A percentile compares a stretch with the other conserved stretches of the same genome.
phyloP scores from a whole-genome alignment of 2,329 filamentous ascomycete species.

The Fusarium concolor region DNA sequence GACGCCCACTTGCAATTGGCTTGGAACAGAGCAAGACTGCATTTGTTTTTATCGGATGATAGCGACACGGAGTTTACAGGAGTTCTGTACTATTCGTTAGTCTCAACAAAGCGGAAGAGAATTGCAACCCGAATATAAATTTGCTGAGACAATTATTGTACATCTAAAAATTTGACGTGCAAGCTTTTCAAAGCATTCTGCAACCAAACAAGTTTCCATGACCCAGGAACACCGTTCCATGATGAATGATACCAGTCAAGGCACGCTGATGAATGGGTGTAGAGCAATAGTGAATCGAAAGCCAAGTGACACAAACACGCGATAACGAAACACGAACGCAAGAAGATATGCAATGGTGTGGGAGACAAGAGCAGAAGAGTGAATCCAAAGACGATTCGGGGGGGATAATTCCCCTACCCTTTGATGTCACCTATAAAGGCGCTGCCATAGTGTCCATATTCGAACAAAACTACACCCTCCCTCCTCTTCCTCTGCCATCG shows the following conservation, averaged over 20 bases:
- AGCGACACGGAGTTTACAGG: constrained; percentile 28
- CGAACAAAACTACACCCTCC: constrained; percentile 23
- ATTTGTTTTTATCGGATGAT: constrained; percentile 14
- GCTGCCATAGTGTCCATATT: constrained; percentile 30
- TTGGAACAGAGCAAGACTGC: constrained; percentile 10
- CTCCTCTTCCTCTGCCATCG: constrained; percentile 6
- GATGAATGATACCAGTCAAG: constrained; percentile 16
- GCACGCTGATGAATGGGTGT: constrained; percentile 15
- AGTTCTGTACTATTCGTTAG: constrained; percentile 13
- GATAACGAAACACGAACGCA: constrained; percentile 1
- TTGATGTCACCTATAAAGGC: constrained; percentile 18
- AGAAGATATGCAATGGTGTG: constrained; percentile 6
- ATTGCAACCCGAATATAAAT: constrained; percentile 9
- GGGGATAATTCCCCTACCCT: constrained; percentile 24
- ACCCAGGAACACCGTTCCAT: constrained; percentile 30
- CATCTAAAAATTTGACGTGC: constrained; percentile 20
- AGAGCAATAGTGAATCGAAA: not conserved
- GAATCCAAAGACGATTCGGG: constrained; percentile 16
- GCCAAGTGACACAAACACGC: not conserved
- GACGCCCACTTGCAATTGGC: not conserved
- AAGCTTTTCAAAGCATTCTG: constrained; percentile 15
- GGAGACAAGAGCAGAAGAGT: not conserved
- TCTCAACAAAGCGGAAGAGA: not conserved
- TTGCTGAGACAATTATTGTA: constrained; percentile 19
- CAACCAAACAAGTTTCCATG: constrained; percentile 9